phyloP scores from a whole-genome alignment of 306 rosid genomes.

The Medicago ruthenica region DNA sequence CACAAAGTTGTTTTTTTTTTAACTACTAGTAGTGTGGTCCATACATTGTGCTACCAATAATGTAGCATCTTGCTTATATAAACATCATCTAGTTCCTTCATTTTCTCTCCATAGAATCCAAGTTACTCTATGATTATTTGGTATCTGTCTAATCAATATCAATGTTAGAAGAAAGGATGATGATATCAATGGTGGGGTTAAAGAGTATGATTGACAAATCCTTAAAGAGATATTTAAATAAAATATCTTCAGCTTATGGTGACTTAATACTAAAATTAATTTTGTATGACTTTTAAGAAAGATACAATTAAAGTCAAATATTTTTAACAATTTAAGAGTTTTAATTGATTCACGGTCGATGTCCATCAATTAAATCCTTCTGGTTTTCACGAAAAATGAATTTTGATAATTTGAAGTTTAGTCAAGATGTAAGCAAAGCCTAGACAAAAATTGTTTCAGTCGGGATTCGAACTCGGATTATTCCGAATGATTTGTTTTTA shows the following conservation, averaged over 20 bases:
- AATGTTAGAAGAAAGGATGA: constrained; percentile 38
- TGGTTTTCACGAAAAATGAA: too few species aligned
- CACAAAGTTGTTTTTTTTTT: constrained; percentile 41
- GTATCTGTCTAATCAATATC: constrained; percentile 50
- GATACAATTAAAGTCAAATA: too few species aligned
- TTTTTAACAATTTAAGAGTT: too few species aligned
- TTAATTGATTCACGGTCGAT: too few species aligned
- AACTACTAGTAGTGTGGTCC: constrained; percentile 33
- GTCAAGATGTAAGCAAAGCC: too few species aligned
- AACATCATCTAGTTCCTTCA: constrained; percentile 21
- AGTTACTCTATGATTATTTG: constrained; percentile 44
- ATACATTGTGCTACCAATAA: constrained; percentile 38
- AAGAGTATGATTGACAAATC: constrained; percentile 62
- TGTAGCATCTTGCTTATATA: constrained; percentile 29
- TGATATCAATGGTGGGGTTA: constrained; percentile 54
- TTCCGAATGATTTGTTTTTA: too few species aligned
- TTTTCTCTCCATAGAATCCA: constrained; percentile 34
- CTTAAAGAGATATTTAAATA: constrained; percentile 49
- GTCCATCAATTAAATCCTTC: too few species aligned
- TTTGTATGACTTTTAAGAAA: too few species aligned
- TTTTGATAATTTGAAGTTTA: too few species aligned
- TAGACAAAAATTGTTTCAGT: too few species aligned
- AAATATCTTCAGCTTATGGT: constrained; percentile 41
- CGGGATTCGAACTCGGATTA: too few species aligned
- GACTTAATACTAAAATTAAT: not conserved